Base-by-base conservation (phyloP, 768 basidiomycete genomes). In the Leccinellum rugosiceps region DNA sequence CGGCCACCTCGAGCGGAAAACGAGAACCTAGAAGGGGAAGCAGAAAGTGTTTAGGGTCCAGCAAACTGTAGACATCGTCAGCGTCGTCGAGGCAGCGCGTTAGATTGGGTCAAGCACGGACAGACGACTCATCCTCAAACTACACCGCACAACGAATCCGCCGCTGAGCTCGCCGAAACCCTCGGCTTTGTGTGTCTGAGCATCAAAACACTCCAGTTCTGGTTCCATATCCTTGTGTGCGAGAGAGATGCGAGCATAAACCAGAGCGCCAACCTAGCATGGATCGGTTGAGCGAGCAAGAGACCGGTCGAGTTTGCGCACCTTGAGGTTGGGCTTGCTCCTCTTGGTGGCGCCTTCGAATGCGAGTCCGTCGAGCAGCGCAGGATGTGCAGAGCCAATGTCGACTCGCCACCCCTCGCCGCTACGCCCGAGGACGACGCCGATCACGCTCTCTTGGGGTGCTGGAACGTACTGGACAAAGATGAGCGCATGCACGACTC, bases 201-300 rank as follows among this genome's bases (percentile, higher is more conserved):
- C 91, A 67, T 98, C 92, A 65, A 97, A 92, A 70, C 97, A 99
- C 68, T 97, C 94, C 9, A 99, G 77, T 68, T 99, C 97, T 1
- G 97, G 95, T 54, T 99, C 97, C 91, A 98, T 95, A 71, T 98
- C 95, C 66, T 94, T 91, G 67, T 95, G 93, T 6, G 97, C 94
- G 21, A 96, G 77, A 14, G 94, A 94, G 30, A 99, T 87, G 25
- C 95, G 84, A 0, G 94, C 94, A 70, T 96, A 98, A 1, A 99
- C 82, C 31, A 98, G 74, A 4, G 88, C 84, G 28, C 96, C 96
- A 47, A 98, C 86, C 96, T 98, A 62, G 13, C 48, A 21, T 46
- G 23, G 58, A 57, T 56, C 9, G 62, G 60, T 53, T 43, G 38
- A 44, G 48, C 21, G 35, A 45, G 9, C 8, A 34, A 58, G 47